Conservation (phyloP, 495 filamentous ascomycete species). For the Rhizodiscina lignyota region DNA sequence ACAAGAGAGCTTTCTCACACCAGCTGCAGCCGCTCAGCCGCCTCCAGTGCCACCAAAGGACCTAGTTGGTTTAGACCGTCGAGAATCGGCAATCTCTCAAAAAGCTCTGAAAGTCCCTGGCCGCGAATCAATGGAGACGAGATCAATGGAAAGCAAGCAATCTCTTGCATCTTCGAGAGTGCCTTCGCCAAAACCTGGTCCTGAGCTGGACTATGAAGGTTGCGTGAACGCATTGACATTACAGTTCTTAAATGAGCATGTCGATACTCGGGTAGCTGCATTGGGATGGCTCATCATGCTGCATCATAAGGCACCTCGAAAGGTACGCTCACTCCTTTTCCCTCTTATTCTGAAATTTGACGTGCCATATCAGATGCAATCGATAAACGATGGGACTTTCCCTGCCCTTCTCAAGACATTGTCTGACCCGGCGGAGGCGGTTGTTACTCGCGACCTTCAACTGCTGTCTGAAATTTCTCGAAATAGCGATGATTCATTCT, state of each 20-base stretch:
- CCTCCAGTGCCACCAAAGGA: constrained; percentile 21
- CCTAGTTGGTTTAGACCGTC: constrained; percentile 21
- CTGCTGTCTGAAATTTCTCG: constrained; percentile 89
- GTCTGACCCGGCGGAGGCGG: constrained; percentile 86
- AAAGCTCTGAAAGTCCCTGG: constrained; percentile 10
- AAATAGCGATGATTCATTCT: constrained; percentile 94
- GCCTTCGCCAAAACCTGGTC: constrained; percentile 9
- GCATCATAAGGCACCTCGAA: constrained; percentile 82
- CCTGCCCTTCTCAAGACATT: constrained; percentile 91
- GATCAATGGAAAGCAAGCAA: constrained; percentile 24
- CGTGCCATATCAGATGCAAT: too few species aligned
- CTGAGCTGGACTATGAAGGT: constrained; percentile 76
- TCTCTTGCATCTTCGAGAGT: constrained; percentile 9
- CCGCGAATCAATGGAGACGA: constrained; percentile 15
- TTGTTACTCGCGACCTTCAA: constrained; percentile 89
- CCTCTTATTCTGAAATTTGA: too few species aligned
- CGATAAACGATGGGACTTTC: constrained; percentile 94
- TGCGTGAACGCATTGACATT: constrained; percentile 90
- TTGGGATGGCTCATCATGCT: constrained; percentile 96
- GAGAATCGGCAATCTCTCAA: constrained; percentile 19
- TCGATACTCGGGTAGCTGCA: constrained; percentile 85
- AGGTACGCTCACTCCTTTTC: constrained; percentile 36
- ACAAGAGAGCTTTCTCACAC: constrained; percentile 19
- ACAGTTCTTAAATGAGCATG: constrained; percentile 90
- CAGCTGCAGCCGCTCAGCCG: neutral